A percentile compares a stretch with the other conserved stretches of the same genome.
phyloP scores from a whole-genome alignment of 176 grass and related monocot species.

The Bromus sterilis region DNA sequence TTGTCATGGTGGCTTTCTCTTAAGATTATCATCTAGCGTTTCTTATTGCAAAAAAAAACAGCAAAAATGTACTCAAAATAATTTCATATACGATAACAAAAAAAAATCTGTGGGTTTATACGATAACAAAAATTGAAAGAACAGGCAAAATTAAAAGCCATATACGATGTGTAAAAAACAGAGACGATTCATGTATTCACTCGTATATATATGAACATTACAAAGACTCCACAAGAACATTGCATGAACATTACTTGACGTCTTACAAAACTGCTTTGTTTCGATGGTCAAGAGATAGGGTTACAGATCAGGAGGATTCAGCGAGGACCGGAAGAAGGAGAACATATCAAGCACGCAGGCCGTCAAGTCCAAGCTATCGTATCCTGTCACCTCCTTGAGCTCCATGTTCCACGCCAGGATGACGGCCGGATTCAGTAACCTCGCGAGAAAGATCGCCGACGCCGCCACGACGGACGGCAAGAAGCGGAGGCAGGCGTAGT shows the following conservation, averaged over 20 bases:
- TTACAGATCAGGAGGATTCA: neutral
- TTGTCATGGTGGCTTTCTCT: too few species aligned
- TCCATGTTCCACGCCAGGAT: neutral
- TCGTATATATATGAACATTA: neutral
- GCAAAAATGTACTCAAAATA: too few species aligned
- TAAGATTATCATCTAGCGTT: too few species aligned
- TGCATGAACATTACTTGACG: neutral
- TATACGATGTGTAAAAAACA: neutral
- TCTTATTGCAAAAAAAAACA: too few species aligned
- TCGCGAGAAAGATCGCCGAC: constrained; percentile 7
- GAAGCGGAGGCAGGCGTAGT: neutral
- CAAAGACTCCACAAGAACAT: neutral
- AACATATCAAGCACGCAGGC: neutral
- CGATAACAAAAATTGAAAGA: too few species aligned
- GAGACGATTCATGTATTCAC: neutral
- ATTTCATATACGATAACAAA: too few species aligned
- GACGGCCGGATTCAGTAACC: neutral
- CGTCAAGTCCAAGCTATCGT: neutral
- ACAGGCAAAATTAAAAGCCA: too few species aligned
- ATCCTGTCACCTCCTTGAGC: neutral
- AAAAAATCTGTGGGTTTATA: too few species aligned
- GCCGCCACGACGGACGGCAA: constrained; percentile 14
- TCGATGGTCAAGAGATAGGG: neutral
- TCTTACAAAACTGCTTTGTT: neutral
- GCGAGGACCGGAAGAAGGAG: neutral